Conservation (phyloP, 2,329 filamentous ascomycete genomes). For the Apiospora marii region DNA sequence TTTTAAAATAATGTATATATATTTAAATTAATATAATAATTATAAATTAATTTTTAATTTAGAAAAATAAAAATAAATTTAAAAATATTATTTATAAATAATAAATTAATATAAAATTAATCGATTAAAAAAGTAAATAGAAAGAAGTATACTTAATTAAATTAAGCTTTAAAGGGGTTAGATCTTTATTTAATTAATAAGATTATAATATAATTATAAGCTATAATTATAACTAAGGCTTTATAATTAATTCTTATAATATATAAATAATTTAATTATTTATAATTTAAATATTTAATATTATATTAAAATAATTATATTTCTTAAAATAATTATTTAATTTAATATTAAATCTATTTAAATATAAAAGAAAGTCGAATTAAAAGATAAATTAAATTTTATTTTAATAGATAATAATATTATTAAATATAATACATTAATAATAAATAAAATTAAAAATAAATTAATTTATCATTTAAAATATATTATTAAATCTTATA, state of each 20-base stretch:
- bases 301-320: background rate
- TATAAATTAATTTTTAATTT: conserved; percentile 32
- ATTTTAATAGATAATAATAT: no score
- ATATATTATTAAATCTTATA: no score
- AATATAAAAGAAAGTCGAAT: background rate
- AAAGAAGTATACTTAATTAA: no score
- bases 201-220: no score
- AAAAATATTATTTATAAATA: conserved; percentile 27
- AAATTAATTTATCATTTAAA: no score
- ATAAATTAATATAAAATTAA: no score
- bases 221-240: background rate
- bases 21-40: conserved; percentile 22
- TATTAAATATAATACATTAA: no score
- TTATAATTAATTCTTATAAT: no score
- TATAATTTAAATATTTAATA: background rate
- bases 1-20: background rate
- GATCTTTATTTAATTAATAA: no score
- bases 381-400: no score
- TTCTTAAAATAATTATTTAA: background rate
- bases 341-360: background rate
- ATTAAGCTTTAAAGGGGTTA: no score
- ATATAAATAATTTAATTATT: conserved; percentile 31
- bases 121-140: background rate
- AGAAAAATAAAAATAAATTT: conserved; percentile 40
- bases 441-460: no score